Evolutionary conservation across 31 red algal genomes (phyloP).

Genomic region (Asparagopsis taxiformis): DNA sequence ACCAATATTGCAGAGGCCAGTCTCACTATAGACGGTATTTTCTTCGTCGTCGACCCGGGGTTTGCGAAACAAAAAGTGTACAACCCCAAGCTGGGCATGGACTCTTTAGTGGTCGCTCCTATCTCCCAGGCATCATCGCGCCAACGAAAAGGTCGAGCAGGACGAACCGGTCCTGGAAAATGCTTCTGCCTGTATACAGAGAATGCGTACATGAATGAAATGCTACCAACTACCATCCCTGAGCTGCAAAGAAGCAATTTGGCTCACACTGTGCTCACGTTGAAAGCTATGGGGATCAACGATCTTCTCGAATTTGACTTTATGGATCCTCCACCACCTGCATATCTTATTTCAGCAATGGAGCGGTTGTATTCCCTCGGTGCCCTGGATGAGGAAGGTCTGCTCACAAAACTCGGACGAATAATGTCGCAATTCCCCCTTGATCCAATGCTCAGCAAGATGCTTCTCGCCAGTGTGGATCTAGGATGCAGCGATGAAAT

Average conservation of each 20-base stretch:
- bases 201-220: constrained; percentile 81
- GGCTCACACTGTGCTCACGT: constrained; percentile 76
- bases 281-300: constrained; percentile 89
- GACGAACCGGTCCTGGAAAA: constrained; percentile 93
- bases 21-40: constrained; percentile 96
- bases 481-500: constrained; percentile 88
- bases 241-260: constrained; percentile 91
- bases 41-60: constrained; percentile 95
- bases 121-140: constrained; percentile 88
- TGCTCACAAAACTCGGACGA: constrained; percentile 77
- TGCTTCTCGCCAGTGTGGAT: constrained; percentile 93
- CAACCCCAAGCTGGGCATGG: constrained; percentile 91
- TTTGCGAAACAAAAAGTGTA: constrained; percentile 95
- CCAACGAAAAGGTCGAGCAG: constrained; percentile 93
- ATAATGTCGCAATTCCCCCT: constrained; percentile 92
- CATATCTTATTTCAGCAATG: constrained; percentile 85
- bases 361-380: constrained; percentile 76
- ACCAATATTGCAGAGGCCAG: constrained; percentile 98
- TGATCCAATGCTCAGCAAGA: constrained; percentile 85
- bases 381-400: constrained; percentile 90
- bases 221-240: constrained; percentile 77
- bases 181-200: constrained; percentile 98
- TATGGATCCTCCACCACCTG: constrained; percentile 90
- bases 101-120: constrained; percentile 88
- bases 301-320: constrained; percentile 95